Evolutionary conservation across 306 rosid genomes (phyloP), one percentile per base, ranked within the genome.

Genomic region (Gastrolobium bilobum): DNA sequence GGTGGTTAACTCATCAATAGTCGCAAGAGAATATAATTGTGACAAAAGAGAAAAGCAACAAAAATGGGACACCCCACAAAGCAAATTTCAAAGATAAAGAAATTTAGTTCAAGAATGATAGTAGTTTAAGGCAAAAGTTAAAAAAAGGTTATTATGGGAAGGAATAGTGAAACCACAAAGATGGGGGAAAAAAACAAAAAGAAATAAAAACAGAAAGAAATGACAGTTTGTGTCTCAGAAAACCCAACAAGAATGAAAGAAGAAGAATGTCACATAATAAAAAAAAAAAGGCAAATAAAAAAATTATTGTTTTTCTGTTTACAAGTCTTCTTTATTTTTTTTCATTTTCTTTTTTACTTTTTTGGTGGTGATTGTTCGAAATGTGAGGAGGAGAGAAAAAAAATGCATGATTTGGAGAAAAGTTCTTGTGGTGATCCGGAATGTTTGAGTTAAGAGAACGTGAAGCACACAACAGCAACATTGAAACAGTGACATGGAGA

Each of bases 351-450:
- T 4, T 48, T 50, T n/a, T 7, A 58, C 60, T 2, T 40, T 69
- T 69, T 50, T 50, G 50, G 61, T 50, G 61, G 60, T 14, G 60
- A 34, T 34, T 33, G 75, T 34, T 50, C 3, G 50, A 69, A 50
- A 50, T 50, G 60, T 43, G 61, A 50, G 75, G 75, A 50, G 60
- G 75, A 50, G 75, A 69, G 47, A 69, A 69, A 50, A 50, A 14
- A 14, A 57, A 35, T 7, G 50, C 34, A 61, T 50, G 9, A 50
- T 14, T 69, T 50, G 15, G 15, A 50, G 75, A 50, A 14, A 69
- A 50, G 4, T 69, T 69, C 75, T 34, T 11, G 54, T 50, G 75
- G 75, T 34, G 61, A 69, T 51, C 75, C 61, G 75, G 54, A 69
- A 69, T 69, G 47, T 50, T 33, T 69, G 75, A 20, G 26, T 69